phyloP scores from a whole-genome alignment of 305 asterid species.

The Solanum hybrid region DNA sequence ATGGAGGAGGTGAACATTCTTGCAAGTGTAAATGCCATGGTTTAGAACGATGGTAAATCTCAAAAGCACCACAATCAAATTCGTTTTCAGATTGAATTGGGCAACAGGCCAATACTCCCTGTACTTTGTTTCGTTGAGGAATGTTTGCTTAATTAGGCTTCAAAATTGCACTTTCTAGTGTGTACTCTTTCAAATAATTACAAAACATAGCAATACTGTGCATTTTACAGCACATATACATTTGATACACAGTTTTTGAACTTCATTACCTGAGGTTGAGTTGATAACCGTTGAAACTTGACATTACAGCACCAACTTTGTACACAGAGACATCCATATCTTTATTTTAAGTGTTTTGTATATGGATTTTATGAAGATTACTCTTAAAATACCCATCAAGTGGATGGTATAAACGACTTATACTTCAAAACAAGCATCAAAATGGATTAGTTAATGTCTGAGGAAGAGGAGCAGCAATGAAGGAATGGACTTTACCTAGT shows the following conservation, averaged over 20 bases:
- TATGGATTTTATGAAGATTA: background rate
- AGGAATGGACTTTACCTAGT: background rate
- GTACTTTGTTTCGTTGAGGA: background rate
- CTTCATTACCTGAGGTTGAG: background rate
- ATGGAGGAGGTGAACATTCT: background rate
- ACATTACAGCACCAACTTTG: background rate
- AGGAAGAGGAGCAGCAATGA: background rate
- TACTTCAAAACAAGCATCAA: background rate
- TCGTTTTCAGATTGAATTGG: background rate
- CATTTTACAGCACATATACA: background rate
- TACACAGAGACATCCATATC: background rate
- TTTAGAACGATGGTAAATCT: background rate
- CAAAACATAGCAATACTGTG: background rate
- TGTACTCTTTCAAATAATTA: background rate
- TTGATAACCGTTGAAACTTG: background rate
- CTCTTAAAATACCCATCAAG: background rate
- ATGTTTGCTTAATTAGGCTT: background rate
- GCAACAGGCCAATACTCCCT: background rate
- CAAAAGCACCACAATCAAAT: background rate
- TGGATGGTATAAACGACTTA: background rate
- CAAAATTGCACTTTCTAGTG: background rate
- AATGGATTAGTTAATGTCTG: background rate
- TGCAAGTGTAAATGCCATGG: slow-evolving; percentile 6
- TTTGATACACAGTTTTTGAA: background rate
- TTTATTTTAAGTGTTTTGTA: background rate